Conservation (phyloP, 352 stramenopile species). For the Globisporangium nunn region DNA sequence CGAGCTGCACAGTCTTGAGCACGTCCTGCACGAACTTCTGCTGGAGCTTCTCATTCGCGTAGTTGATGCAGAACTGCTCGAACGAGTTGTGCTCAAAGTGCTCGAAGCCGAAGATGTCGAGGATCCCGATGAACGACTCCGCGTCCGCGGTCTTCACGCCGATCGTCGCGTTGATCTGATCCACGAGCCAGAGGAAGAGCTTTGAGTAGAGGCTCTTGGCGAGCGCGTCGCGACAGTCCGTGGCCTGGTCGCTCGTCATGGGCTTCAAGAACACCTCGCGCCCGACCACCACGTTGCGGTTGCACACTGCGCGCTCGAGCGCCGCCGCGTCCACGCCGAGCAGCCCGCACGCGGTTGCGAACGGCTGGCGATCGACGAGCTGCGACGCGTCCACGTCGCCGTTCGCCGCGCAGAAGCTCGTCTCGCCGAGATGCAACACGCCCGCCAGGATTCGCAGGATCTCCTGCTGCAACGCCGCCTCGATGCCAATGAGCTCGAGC, state of each 20-base stretch:
- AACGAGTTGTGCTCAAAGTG: slow-evolving; percentile 95
- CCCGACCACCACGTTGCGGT: slow-evolving; percentile 75
- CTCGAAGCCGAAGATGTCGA: slow-evolving; percentile 99
- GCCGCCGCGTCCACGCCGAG: slow-evolving; percentile 85
- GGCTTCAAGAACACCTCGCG: slow-evolving; percentile 55
- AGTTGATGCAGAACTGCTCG: slow-evolving; percentile 83
- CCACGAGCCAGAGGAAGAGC: slow-evolving; percentile 91
- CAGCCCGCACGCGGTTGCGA: slow-evolving; percentile 67
- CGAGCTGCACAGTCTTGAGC: slow-evolving; percentile 90
- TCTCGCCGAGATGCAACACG: slow-evolving; percentile 93
- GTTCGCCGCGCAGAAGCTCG: slow-evolving; percentile 65
- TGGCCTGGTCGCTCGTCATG: slow-evolving; percentile 53
- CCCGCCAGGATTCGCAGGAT: slow-evolving; percentile 91
- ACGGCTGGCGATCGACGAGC: slow-evolving; percentile 50
- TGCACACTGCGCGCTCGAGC: slow-evolving; percentile 68
- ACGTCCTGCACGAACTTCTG: slow-evolving; percentile 88
- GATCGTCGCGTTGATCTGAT: slow-evolving; percentile 89
- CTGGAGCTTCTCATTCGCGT: slow-evolving; percentile 78
- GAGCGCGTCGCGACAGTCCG: slow-evolving; percentile 87
- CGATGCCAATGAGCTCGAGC: slow-evolving; percentile 81
- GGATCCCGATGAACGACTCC: slow-evolving; percentile 87
- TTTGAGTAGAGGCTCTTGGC: slow-evolving; percentile 92
- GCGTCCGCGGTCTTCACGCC: slow-evolving; percentile 61
- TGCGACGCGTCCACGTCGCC: slow-evolving; percentile 35
- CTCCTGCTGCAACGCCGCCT: slow-evolving; percentile 72